These are phyloP conservation scores for Pestalotiopsis sp. DNA, from an alignment of 2,329 filamentous ascomycete genomes.

Conservation along the genomic window DNA sequence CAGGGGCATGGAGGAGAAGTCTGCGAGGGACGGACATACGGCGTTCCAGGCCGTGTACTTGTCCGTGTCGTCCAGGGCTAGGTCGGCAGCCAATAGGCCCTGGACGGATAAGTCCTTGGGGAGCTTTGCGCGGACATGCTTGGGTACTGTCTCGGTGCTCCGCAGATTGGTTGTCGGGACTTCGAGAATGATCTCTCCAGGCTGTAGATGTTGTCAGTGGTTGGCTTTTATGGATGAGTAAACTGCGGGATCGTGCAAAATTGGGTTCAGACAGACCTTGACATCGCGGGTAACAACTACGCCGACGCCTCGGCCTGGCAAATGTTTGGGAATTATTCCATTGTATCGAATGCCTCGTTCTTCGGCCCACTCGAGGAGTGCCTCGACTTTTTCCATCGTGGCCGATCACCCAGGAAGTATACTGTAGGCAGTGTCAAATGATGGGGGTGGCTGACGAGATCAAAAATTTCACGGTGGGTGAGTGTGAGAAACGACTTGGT, in stretches of 20 bases:
- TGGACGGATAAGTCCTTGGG: conserved; percentile 64
- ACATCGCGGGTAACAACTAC: conserved; percentile 71
- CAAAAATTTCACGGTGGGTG: conserved; percentile 6
- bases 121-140: conserved; percentile 51
- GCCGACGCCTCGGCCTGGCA: conserved; percentile 76
- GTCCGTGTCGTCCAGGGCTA: conserved; percentile 55
- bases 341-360: conserved; percentile 66
- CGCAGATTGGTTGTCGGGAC: conserved; percentile 67
- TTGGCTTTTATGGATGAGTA: not conserved
- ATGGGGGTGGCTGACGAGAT: not conserved
- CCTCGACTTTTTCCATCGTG: conserved; percentile 33
- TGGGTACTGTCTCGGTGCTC: conserved; percentile 62
- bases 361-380: conserved; percentile 70
- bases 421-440: not conserved
- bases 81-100: conserved; percentile 69
- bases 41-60: conserved; percentile 62
- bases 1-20: conserved; percentile 56
- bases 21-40: conserved; percentile 64
- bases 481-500: not conserved
- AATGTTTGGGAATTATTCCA: conserved; percentile 65
- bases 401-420: too few species aligned
- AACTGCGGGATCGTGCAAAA: too few species aligned
- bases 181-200: conserved; percentile 62
- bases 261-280: conserved; percentile 47
- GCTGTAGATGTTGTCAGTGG: conserved; percentile 36